Evolutionary conservation across 495 filamentous ascomycete genomes (phyloP).

Genomic region (Talaromyces ruber): DNA sequence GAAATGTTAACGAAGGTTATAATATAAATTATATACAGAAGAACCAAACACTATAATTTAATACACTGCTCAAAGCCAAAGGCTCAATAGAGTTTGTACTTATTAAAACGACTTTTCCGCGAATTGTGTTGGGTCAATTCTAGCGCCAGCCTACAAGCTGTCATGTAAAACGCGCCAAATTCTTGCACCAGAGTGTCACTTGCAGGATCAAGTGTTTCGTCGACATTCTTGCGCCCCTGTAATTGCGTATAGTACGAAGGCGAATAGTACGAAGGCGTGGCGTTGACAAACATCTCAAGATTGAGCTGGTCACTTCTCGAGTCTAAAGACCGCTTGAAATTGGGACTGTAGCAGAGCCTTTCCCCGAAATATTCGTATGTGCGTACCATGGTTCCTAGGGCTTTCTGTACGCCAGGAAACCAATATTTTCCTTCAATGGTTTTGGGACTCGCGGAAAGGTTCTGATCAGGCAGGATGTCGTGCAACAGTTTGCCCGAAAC

Average conservation of each 20-base stretch:
- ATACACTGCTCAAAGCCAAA: not conserved
- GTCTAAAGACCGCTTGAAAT: slow-evolving; percentile 26
- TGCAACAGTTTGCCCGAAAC: slow-evolving; percentile 16
- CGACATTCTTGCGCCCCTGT: not conserved
- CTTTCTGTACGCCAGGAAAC: slow-evolving; percentile 21
- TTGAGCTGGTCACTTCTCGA: slow-evolving; percentile 21
- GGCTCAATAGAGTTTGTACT: not conserved
- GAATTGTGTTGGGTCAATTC: slow-evolving; percentile 12
- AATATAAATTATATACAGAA: not conserved
- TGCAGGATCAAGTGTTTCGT: not conserved
- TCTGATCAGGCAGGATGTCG: not conserved
- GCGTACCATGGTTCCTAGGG: slow-evolving; percentile 17
- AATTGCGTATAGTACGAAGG: not conserved
- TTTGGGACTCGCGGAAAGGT: not conserved
- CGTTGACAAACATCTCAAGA: slow-evolving; percentile 18
- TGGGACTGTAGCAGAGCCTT: slow-evolving; percentile 20
- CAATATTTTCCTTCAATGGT: slow-evolving; percentile 23
- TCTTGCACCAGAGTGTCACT: slow-evolving; percentile 10
- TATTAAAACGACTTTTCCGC: not conserved
- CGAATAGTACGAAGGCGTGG: not conserved
- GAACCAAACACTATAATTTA: not conserved
- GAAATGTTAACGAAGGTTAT: not conserved
- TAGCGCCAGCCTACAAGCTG: slow-evolving; percentile 31
- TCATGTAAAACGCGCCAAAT: slow-evolving; percentile 30
- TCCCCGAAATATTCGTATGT: slow-evolving; percentile 23